A percentile compares a stretch with the other conserved stretches of the same genome.
Evolutionary conservation across 495 filamentous ascomycete species (phyloP).

Genomic region (Penicillium coffeae): DNA sequence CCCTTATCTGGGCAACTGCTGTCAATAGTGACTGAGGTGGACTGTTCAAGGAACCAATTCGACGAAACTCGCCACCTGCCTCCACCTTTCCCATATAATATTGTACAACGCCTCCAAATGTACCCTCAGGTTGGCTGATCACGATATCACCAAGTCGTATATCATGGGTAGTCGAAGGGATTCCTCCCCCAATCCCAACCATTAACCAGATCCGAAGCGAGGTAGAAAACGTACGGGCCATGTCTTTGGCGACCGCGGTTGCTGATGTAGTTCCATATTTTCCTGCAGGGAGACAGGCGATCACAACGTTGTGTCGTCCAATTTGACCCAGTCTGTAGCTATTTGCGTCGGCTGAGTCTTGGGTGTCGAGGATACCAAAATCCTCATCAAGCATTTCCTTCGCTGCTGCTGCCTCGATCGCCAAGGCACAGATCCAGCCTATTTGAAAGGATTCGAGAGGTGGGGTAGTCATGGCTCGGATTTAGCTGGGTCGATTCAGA

Average conservation of each 20-base stretch:
- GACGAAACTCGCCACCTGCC: conserved; percentile 35
- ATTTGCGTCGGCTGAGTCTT: conserved; percentile 27
- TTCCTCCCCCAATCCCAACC: conserved; percentile 12
- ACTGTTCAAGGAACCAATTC: conserved; percentile 26
- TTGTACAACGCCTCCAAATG: conserved; percentile 6
- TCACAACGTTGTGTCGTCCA: conserved; percentile 40
- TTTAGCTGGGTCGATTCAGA: too few relatives aligned
- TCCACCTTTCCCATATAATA: conserved; percentile 9
- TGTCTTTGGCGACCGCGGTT: conserved; percentile 33
- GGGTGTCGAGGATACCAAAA: conserved; percentile 24
- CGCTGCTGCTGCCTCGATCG: conserved; percentile 42
- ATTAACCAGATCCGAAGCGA: conserved; percentile 13
- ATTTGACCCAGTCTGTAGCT: conserved; percentile 41
- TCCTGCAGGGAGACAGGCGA: conserved; percentile 35
- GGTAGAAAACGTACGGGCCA: conserved; percentile 25
- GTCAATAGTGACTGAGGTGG: conserved; percentile 22
- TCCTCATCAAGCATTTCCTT: conserved; percentile 45
- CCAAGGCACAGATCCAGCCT: conserved; percentile 8
- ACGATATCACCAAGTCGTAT: conserved; percentile 14
- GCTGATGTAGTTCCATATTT: conserved; percentile 37
- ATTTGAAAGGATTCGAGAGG: conserved; percentile 8
- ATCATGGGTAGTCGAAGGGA: conserved; percentile 15
- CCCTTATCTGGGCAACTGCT: conserved; percentile 21
- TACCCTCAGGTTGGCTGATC: conserved; percentile 19
- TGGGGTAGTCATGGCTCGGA: too few relatives aligned